Conservation (phyloP, 1,284 basidiomycete genomes). For the Ganoderma lucidum region DNA sequence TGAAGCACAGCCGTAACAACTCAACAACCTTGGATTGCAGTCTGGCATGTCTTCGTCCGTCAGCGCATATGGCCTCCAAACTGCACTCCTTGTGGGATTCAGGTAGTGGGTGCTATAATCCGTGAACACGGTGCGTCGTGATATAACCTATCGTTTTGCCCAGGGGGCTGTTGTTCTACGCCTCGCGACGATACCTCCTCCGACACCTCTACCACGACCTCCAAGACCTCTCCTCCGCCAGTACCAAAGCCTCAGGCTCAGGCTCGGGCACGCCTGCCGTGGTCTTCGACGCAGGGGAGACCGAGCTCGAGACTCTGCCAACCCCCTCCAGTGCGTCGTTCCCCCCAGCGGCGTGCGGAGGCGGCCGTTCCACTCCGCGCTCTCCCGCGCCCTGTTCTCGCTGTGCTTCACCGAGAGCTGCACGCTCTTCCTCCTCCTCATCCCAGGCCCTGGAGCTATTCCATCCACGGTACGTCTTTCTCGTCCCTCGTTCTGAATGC, state of each 20-base stretch:
- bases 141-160: background rate
- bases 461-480: slow-evolving; percentile 54
- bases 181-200: slow-evolving; percentile 63
- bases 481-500: background rate
- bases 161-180: slow-evolving; percentile 51
- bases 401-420: slow-evolving; percentile 75
- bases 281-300: slow-evolving; percentile 35
- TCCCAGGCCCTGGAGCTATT: slow-evolving; percentile 66
- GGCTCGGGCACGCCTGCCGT: slow-evolving; percentile 32
- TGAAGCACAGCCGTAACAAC: background rate
- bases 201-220: slow-evolving; percentile 65
- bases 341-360: slow-evolving; percentile 35
- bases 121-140: background rate
- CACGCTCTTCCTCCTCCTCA: slow-evolving; percentile 69
- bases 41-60: background rate
- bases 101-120: slow-evolving; percentile 7
- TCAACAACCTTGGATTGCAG: background rate
- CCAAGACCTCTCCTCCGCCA: slow-evolving; percentile 43
- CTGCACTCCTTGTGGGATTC: slow-evolving; percentile 1
- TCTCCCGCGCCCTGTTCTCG: slow-evolving; percentile 66
- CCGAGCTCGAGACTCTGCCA: slow-evolving; percentile 53
- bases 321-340: slow-evolving; percentile 48
- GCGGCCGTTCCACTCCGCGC: slow-evolving; percentile 55
- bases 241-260: slow-evolving; percentile 36
- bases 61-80: slow-evolving; percentile 7